Base-by-base conservation (phyloP, 2,329 filamentous ascomycete species). In the Xylariaceae sp. region DNA sequence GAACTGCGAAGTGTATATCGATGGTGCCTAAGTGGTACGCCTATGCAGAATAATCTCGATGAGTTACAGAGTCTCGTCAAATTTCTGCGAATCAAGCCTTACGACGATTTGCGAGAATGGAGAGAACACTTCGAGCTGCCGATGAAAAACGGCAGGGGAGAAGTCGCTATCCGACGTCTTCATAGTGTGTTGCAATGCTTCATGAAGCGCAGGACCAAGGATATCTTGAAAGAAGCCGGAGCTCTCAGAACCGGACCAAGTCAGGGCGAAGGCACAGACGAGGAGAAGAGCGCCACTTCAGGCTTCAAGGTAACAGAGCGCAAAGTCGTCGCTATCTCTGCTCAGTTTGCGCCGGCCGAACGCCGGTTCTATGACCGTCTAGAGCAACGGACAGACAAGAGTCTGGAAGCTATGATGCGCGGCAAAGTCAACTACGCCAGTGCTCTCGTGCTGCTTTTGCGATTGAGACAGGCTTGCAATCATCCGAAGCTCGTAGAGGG, bases 201-300 rank as follows among this genome's bases (percentile, higher is more conserved):
- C 73, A 99, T 99, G 94, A 96, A 97, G 75, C 86, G 94, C n/a
- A 85, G 94, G 40, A 97, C 92, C 9, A 99, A 99, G 71, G 91
- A 96, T 18, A 90, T 99, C n/a, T 75, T 99, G 55, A 96, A 94
- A 71, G 81, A 90, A 61, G 90, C 90, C 11, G 89, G 90, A 11
- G 90, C 89, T 1, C 75, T 95, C 16, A 88, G 89, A 54, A 86
- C 88, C 22, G 89, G 89, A 36, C 85, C 87, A 47, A 89, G 90
- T 13, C 13, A 38, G 9, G 34, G 16, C 66, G 75, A 73, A 22
- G 70, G 67, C 3, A 65, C 69, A 51, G 70, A 78, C 5, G 83
- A 81, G 13, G 74, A 68, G 58, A 63, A 68, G 49, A 71, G 73
- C 50, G 66, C 69, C 5, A 79, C 78, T 1, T 81, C 83, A 1